phyloP scores from a whole-genome alignment of 2,329 filamentous ascomycete species.

The Phyllosticta ampelicida region DNA sequence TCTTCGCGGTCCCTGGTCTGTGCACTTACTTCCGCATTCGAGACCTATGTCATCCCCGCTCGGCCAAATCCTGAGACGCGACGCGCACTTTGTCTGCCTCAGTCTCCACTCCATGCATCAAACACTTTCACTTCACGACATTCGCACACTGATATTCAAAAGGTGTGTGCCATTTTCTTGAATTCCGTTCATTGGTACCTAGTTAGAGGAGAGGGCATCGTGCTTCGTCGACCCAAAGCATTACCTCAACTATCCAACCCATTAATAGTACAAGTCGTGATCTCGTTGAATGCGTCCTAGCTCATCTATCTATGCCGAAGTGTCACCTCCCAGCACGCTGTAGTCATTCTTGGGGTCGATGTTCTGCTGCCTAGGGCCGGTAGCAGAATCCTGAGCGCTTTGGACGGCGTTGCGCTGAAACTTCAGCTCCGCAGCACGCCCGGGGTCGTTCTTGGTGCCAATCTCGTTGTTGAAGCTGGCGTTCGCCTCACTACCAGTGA shows the following conservation, averaged over 20 bases:
- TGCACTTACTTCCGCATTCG: not conserved
- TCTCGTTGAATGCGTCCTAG: not conserved
- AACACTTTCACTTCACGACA: not conserved
- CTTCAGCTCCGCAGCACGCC: slow-evolving; percentile 35
- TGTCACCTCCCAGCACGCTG: slow-evolving; percentile 11
- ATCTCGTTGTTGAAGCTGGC: slow-evolving; percentile 43
- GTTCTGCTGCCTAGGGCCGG: slow-evolving; percentile 9
- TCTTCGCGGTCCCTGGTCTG: slow-evolving; percentile 5
- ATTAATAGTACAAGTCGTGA: slow-evolving; percentile 4
- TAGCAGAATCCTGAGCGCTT: slow-evolving; percentile 19
- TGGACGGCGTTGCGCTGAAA: slow-evolving; percentile 25
- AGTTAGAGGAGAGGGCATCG: not conserved
- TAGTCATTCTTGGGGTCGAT: not conserved
- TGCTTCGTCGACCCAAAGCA: not conserved
- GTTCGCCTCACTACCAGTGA: slow-evolving; percentile 34
- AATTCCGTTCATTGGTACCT: slow-evolving; percentile 1
- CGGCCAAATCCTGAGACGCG: not conserved
- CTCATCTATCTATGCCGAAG: slow-evolving; percentile 9
- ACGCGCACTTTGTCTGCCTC: not conserved
- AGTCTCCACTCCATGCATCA: not conserved
- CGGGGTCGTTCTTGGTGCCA: slow-evolving; percentile 46
- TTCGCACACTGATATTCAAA: not conserved
- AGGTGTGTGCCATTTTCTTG: no score
- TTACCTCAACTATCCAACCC: not conserved
- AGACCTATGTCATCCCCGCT: not conserved